phyloP scores from a whole-genome alignment of 1,284 basidiomycete genomes.

The Coniophora puteana region DNA sequence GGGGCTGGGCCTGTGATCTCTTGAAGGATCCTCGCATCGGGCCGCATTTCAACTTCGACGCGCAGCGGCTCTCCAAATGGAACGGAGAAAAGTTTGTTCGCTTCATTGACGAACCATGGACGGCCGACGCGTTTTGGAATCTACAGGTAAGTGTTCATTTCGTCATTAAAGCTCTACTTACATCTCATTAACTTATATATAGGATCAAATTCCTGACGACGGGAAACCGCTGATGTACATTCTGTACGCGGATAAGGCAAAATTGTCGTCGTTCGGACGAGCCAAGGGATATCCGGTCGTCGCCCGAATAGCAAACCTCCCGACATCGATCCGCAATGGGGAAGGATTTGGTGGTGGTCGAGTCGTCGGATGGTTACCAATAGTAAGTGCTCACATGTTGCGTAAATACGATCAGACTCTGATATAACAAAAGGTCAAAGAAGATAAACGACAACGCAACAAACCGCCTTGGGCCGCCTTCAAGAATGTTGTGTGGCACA shows the following conservation, averaged over 20 bases:
- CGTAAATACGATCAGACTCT: not conserved
- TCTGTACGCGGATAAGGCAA: conserved; percentile 44
- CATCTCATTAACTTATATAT: not conserved
- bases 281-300: conserved; percentile 41
- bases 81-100: conserved; percentile 23
- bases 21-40: conserved; percentile 11
- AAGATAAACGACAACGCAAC: conserved; percentile 19
- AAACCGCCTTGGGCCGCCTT: conserved; percentile 28
- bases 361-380: conserved; percentile 41
- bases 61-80: conserved; percentile 22
- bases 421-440: conserved; percentile 18
- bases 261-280: conserved; percentile 39
- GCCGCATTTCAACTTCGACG: conserved; percentile 21
- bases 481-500: conserved; percentile 34
- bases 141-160: conserved; percentile 2
- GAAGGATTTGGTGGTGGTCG: conserved; percentile 32
- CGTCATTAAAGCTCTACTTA: not conserved
- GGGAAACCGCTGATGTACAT: conserved; percentile 22
- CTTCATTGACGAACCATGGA: conserved; percentile 34
- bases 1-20: conserved; percentile 13
- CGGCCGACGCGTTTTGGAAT: conserved; percentile 10
- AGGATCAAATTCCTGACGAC: conserved; percentile 18
- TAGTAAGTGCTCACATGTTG: conserved; percentile 25
- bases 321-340: conserved; percentile 32
- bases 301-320: conserved; percentile 32